Evolutionary conservation across 257 asterid species (phyloP), one percentile per base, ranked within the genome.

Genomic region (Euphrasia confusa): DNA sequence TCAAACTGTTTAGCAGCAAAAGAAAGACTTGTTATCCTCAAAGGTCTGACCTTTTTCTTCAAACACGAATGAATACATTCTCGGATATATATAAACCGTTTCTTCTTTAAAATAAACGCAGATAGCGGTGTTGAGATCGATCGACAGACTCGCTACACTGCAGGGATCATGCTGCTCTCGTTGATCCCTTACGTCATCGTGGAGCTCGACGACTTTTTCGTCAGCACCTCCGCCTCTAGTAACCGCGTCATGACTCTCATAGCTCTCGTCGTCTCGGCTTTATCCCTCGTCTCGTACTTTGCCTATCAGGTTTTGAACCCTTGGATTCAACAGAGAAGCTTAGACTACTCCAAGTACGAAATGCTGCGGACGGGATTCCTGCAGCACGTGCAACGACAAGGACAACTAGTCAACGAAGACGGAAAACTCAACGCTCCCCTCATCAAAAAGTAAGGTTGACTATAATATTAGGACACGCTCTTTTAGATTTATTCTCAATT

Each of bases 271-370:
- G 75, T 77, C 33, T 71, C 89, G 3, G 45, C 68, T 40, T 37
- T 68, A 5, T 70, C 71, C 14, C 71, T 82, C 0, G 0, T 77
- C 24, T 32, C 76, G 0, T 82, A 79, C 40, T 75, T 80, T 35
- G 49, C 28, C 63, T 75, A 79, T 65, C 89, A 82, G 88, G 72
- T 79, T 35, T 49, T 54, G 74, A 28, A 79, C 53, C 92, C 92
- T 27, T 81, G 84, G 92, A 74, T 84, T 65, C 88, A 81, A 53
- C 60, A 79, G 48, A 81, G 88, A 74, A 81, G 86, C 47, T 75
- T 81, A 37, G 78, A 72, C 62, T 81, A 81, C 70, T 65, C 85
- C 3, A 84, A 75, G 63, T 69, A 80, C 6, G 83, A 78, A 42
- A 42, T 67, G 4, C 66, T 76, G 52, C 39, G 83, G 60, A 69